Evolutionary conservation across 176 grass and related monocot species (phyloP).

Genomic region (Lolium perenne): DNA sequence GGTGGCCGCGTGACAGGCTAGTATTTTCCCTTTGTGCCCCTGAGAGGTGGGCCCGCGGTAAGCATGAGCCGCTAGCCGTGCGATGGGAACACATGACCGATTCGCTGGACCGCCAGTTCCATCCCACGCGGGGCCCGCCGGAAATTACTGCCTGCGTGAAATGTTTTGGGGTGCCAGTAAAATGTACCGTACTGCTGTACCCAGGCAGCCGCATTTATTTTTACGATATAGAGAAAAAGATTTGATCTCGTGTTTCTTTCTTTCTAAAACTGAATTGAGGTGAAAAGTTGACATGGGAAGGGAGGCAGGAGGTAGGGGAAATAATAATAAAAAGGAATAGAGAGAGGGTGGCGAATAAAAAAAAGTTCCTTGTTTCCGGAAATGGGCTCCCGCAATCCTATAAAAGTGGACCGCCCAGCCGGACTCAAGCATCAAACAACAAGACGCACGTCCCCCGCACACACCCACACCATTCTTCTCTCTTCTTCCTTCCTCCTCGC

Average conservation of each 20-base stretch:
- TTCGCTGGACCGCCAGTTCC: constrained; percentile 22
- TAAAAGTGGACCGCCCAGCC: constrained; percentile 50
- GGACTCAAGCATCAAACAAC: neutral
- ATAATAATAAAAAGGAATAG: neutral
- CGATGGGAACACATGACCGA: neutral
- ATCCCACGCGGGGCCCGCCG: neutral
- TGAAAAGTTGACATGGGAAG: neutral
- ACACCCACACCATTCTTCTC: neutral
- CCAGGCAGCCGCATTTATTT: constrained; percentile 26
- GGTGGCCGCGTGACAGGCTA: constrained; percentile 6
- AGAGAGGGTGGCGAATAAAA: constrained; percentile 4
- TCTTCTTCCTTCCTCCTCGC: neutral
- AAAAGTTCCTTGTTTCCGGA: constrained; percentile 43
- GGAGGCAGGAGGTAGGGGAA: neutral
- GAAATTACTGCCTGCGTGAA: constrained; percentile 33
- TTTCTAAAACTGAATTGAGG: neutral
- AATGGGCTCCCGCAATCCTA: constrained; percentile 56
- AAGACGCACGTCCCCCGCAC: constrained; percentile 8
- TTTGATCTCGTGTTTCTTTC: neutral
- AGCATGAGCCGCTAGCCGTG: neutral
- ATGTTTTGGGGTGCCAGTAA: constrained; percentile 21
- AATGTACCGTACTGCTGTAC: constrained; percentile 9
- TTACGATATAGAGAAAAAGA: neutral
- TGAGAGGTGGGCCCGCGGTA: neutral
- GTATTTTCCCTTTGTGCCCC: neutral